phyloP scores from a whole-genome alignment of 345 rosid genomes.

The Barbarea vulgaris region DNA sequence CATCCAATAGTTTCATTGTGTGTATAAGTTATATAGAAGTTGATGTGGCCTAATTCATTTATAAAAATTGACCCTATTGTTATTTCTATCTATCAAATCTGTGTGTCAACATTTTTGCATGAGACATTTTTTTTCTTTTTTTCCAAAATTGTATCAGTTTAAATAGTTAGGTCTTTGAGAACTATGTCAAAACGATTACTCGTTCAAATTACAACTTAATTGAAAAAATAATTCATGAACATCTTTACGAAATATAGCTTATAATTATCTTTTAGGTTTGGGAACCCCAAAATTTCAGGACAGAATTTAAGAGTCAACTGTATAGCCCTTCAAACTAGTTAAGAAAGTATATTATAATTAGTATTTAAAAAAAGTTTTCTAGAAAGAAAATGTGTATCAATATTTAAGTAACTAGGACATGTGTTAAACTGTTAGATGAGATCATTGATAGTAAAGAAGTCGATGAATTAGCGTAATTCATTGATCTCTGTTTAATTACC shows the following conservation, averaged over 20 bases:
- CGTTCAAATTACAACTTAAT: neutral
- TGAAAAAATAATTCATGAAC: neutral
- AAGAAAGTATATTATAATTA: neutral
- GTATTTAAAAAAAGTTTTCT: no score
- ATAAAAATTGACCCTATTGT: neutral
- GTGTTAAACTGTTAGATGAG: no score
- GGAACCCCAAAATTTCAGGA: neutral
- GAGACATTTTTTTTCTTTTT: neutral
- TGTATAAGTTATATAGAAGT: neutral
- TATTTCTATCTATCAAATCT: neutral
- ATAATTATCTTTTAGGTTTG: neutral
- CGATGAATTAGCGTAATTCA: no score
- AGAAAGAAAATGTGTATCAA: no score
- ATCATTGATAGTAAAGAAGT: no score
- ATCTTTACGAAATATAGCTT: neutral
- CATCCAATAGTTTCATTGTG: neutral
- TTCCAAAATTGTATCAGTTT: neutral
- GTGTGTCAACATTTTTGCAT: neutral
- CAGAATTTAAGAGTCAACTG: neutral
- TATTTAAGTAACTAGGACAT: no score
- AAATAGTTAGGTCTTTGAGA: neutral
- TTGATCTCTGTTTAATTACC: no score
- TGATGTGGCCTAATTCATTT: neutral
- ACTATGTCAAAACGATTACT: neutral
- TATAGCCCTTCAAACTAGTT: neutral